Conservation (phyloP, 1,139 yeast genomes). For the Candida albicans region DNA sequence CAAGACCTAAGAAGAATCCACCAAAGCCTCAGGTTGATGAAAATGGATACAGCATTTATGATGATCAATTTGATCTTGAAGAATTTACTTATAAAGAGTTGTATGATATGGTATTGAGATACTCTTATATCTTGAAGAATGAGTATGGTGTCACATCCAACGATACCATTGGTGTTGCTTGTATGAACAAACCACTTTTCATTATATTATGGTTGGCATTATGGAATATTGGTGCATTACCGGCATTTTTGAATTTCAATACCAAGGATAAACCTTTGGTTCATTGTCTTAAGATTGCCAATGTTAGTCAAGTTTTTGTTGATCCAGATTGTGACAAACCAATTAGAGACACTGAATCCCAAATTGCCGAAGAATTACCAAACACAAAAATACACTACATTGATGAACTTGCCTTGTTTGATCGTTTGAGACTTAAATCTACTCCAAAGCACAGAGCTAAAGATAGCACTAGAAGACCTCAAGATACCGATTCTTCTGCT, state of each 20-base stretch:
- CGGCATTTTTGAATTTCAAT: slow-evolving; percentile 85
- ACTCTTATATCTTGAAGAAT: slow-evolving; percentile 62
- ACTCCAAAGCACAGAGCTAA: slow-evolving; percentile 56
- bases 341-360: slow-evolving; percentile 53
- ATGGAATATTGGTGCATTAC: slow-evolving; percentile 90
- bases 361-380: slow-evolving; percentile 44
- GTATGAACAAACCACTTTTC: slow-evolving; percentile 82
- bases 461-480: slow-evolving; percentile 55
- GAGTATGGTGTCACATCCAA: slow-evolving; percentile 65
- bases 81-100: slow-evolving; percentile 67
- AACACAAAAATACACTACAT: slow-evolving; percentile 51
- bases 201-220: slow-evolving; percentile 78
- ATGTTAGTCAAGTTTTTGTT: slow-evolving; percentile 64
- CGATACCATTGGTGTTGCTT: slow-evolving; percentile 75
- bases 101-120: slow-evolving; percentile 61
- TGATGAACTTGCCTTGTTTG: slow-evolving; percentile 51
- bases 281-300: slow-evolving; percentile 76
- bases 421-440: slow-evolving; percentile 43
- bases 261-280: slow-evolving; percentile 70
- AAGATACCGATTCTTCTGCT: slow-evolving; percentile 58
- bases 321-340: slow-evolving; percentile 69
- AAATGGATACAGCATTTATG: slow-evolving; percentile 42
- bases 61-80: slow-evolving; percentile 60
- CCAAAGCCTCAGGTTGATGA: slow-evolving; percentile 29
- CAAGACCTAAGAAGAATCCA: slow-evolving; percentile 50